Base-by-base conservation (phyloP, 208 protist genomes). In the Trypanosoma theileri region DNA sequence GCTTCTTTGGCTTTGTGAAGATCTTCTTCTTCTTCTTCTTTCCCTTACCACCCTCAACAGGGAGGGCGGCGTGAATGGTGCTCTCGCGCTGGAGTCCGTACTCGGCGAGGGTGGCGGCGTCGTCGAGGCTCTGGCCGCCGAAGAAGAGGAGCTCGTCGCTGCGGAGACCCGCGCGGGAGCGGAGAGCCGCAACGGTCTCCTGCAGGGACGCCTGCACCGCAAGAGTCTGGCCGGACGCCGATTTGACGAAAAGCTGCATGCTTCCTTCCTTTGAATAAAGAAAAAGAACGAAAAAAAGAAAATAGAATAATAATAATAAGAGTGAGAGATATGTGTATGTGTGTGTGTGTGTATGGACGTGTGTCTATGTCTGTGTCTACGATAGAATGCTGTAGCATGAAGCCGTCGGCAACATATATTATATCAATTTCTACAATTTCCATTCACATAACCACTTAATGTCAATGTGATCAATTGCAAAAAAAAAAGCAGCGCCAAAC, bases 11-110 rank as follows among this genome's bases (percentile, higher is more conserved):
- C 79, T 98, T 99, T 82, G 98, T 99, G 84, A 94, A 97, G 92
- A 99, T 98, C 88, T 99, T 99, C 97, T 99, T 99, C 84, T 98
- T 98, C 98, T 99, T 99, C 92, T 99, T 99, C 85, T 98, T 98
- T 73, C 97, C 97, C 86, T 94, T 96, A 73, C 92, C 92, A 52
- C 92, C 92, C 78, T 93, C 82, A 16, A 98, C 86, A 26, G 93
- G 86, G 59, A 98, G 62, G 26, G 96, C 82, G 26, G 91, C 85
- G 61, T 97, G 77, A 52, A 98, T 78, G 54, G 95, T 98, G 77
- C 88, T 90, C 78, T 95, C 92, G 54, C 76, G 70, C 54, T 90
- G 73, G 31, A 96, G 81, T 40, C 80, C 73, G 80, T 88, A 95
- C 40, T 82, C 73, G 51, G 80, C 80, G 53, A 97, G 81, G 28